Conservation (phyloP, 2,329 filamentous ascomycete genomes). For the Stachybotrys chartarum region DNA sequence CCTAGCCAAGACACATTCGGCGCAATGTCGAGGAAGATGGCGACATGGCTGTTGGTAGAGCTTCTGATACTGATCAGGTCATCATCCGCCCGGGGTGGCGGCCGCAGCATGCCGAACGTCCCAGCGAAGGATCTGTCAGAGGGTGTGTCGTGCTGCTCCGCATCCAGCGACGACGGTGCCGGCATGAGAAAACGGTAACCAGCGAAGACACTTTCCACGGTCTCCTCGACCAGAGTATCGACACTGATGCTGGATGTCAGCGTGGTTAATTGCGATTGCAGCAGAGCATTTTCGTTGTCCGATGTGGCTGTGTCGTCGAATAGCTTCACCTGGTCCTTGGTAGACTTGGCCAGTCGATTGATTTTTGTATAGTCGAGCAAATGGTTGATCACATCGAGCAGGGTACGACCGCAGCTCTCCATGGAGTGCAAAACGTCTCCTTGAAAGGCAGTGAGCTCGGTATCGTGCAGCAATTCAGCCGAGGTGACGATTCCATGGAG, state of each 20-base stretch:
- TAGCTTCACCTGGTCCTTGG: not conserved
- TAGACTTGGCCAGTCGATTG: slow-evolving; percentile 17
- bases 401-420: slow-evolving; percentile 34
- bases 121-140: no score
- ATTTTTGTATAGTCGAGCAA: slow-evolving; percentile 44
- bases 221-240: slow-evolving; percentile 28
- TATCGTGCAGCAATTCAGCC: slow-evolving; percentile 38
- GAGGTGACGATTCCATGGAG: not conserved
- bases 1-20: not conserved
- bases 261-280: not conserved
- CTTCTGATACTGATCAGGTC: not conserved
- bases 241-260: slow-evolving; percentile 16
- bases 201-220: slow-evolving; percentile 30
- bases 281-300: not conserved
- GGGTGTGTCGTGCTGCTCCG: no score
- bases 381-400: slow-evolving; percentile 41
- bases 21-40: not conserved
- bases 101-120: not conserved
- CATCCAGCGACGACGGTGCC: no score
- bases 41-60: not conserved
- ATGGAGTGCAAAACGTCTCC: slow-evolving; percentile 35
- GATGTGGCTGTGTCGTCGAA: not conserved
- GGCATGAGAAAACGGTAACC: slow-evolving; percentile 22
- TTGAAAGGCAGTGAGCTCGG: slow-evolving; percentile 25
- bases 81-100: not conserved